These are phyloP conservation scores for Botryosphaeria dothidea DNA, from an alignment of 2,329 filamentous ascomycete species.

Conservation along the genomic window DNA sequence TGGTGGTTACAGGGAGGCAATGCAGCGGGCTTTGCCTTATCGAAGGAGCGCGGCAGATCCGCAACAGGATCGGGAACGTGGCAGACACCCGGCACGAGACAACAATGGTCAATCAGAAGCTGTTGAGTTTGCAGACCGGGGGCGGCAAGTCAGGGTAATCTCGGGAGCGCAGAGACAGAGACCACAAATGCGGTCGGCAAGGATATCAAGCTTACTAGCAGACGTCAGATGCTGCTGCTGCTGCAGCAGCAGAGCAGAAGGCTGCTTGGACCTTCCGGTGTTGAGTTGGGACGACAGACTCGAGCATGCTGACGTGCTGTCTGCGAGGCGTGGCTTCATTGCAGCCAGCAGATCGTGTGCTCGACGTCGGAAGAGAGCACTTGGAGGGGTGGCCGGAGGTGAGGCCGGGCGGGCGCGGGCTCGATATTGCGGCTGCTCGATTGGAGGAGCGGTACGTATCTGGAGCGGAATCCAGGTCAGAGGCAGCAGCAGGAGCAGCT, in stretches of 20 bases:
- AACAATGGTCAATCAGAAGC: neutral
- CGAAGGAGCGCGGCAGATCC: slow-evolving; percentile 1
- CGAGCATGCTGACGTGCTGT: neutral
- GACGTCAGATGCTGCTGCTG: neutral
- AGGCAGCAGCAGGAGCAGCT: no score
- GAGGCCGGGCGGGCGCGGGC: no score
- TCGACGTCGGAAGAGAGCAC: no score
- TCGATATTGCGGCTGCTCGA: no score
- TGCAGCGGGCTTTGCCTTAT: neutral
- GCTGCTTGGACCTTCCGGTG: neutral
- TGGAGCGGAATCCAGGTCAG: no score
- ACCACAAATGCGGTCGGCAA: no score
- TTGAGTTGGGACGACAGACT: no score
- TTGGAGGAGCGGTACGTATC: no score
- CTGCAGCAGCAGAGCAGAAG: neutral
- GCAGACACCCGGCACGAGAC: neutral
- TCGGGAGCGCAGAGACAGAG: neutral
- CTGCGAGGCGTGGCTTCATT: neutral
- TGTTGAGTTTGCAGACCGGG: neutral
- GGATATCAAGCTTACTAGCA: no score
- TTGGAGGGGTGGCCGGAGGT: no score
- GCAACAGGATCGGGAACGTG: slow-evolving; percentile 4
- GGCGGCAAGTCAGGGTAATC: neutral
- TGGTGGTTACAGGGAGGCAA: neutral
- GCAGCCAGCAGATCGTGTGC: no score